Conservation (phyloP, 257 asterid genomes). For the Solanum chiquidenum region DNA sequence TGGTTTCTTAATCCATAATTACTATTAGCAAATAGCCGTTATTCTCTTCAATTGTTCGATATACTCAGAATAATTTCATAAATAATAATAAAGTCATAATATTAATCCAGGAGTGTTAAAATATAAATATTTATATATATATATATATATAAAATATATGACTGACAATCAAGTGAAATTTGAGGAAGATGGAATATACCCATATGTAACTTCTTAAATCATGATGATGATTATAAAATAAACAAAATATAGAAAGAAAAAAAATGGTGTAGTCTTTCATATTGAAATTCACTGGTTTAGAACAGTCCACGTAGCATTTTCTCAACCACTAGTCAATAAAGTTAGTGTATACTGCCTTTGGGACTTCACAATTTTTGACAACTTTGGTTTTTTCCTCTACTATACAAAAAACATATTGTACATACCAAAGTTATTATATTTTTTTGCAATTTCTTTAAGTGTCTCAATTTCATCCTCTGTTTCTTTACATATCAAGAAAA, state of each 20-base stretch:
- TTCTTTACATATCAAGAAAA: neutral
- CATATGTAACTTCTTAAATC: neutral
- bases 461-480: neutral
- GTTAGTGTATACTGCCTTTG: neutral
- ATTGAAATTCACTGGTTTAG: constrained; percentile 3
- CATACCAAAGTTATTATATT: neutral
- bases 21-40: no score
- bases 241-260: neutral
- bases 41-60: no score
- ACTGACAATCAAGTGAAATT: no score
- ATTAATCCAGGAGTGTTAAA: no score
- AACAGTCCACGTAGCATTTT: constrained; percentile 21
- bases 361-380: neutral
- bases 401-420: neutral
- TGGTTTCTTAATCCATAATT: no score
- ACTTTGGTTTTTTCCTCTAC: neutral
- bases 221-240: neutral
- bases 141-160: no score
- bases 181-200: rapidly evolving
- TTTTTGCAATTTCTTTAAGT: neutral
- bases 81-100: neutral
- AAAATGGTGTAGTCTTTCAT: neutral
- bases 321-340: constrained; percentile 13
- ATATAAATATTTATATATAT: no score
- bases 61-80: neutral